phyloP scores from a whole-genome alignment of 2,329 filamentous ascomycete species.

The Trichoderma afroharzianum region DNA sequence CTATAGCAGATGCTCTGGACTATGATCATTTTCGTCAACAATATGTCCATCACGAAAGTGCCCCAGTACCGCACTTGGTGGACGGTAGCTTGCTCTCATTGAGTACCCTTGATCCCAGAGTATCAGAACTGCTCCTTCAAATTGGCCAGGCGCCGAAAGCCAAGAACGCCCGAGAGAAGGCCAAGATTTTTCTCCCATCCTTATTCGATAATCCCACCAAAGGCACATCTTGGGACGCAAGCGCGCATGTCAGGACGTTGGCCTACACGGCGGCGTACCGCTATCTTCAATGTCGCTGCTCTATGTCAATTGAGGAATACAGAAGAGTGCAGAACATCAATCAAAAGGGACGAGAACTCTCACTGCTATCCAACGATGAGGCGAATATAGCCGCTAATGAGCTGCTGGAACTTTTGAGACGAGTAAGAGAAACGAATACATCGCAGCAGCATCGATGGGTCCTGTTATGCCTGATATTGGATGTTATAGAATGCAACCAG shows the following conservation, averaged over 20 bases:
- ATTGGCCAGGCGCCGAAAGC: conserved; percentile 18
- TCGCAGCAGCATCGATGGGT: conserved; percentile 24
- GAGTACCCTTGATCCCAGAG: conserved; percentile 33
- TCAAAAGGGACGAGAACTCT: conserved; percentile 29
- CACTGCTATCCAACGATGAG: conserved; percentile 17
- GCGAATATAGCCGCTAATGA: conserved; percentile 19
- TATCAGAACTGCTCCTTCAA: conserved; percentile 39
- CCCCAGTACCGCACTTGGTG: conserved; percentile 20
- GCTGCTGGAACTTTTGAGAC: conserved; percentile 23
- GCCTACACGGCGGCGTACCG: conserved; percentile 50
- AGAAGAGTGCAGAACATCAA: conserved; percentile 31
- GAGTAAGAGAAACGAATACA: neutral
- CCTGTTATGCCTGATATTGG: conserved; percentile 27
- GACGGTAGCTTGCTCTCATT: conserved; percentile 20
- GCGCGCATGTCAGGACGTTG: conserved; percentile 46
- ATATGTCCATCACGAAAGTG: conserved; percentile 28
- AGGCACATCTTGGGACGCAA: conserved; percentile 55
- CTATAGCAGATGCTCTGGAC: conserved; percentile 21
- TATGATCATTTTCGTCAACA: conserved; percentile 33
- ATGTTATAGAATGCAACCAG: conserved; percentile 29
- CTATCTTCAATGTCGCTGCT: conserved; percentile 18
- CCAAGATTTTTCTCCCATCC: conserved; percentile 61
- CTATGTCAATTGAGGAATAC: conserved; percentile 33
- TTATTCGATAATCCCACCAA: conserved; percentile 55
- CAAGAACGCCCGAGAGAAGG: conserved; percentile 19